A percentile compares a stretch with the other conserved stretches of the same genome.
phyloP scores from a whole-genome alignment of 1,284 basidiomycete genomes.

The Phylloboletellus chloephorus region DNA sequence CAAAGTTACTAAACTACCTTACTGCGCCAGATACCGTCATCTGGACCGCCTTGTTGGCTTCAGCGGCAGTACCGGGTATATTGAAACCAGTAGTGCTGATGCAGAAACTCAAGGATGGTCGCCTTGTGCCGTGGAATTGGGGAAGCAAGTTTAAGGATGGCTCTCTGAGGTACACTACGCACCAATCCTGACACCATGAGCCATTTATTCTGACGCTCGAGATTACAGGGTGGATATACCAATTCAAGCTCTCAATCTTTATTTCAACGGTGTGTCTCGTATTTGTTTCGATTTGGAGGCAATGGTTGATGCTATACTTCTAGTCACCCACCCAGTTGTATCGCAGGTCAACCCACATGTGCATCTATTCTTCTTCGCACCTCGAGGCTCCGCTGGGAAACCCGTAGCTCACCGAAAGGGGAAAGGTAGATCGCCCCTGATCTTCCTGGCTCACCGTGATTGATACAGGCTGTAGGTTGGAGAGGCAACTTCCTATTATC shows the following conservation, averaged over 20 bases:
- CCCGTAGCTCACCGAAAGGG: slow-evolving; percentile 91
- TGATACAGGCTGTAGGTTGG: slow-evolving; percentile 58
- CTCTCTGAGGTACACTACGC: slow-evolving; percentile 57
- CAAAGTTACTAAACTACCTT: slow-evolving; percentile 92
- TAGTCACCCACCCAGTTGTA: slow-evolving; percentile 93
- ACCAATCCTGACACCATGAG: neutral
- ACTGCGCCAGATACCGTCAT: slow-evolving; percentile 88
- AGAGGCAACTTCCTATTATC: slow-evolving; percentile 93
- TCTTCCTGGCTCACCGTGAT: neutral
- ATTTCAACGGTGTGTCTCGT: slow-evolving; percentile 70
- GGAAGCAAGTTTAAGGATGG: slow-evolving; percentile 92
- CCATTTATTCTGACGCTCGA: slow-evolving; percentile 1
- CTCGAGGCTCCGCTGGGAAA: slow-evolving; percentile 87
- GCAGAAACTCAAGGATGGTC: slow-evolving; percentile 85
- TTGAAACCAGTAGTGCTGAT: slow-evolving; percentile 87
- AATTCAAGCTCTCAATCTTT: slow-evolving; percentile 85
- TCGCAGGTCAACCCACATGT: slow-evolving; percentile 98
- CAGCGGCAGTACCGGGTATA: slow-evolving; percentile 82
- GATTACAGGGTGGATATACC: slow-evolving; percentile 85
- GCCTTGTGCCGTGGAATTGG: slow-evolving; percentile 89
- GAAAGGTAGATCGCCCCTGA: slow-evolving; percentile 52
- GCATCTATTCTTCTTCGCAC: slow-evolving; percentile 96
- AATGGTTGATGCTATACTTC: slow-evolving; percentile 5
- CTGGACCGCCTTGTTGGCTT: slow-evolving; percentile 74
- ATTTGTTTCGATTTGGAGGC: neutral